A percentile compares a stretch with the other conserved stretches of the same genome.
Evolutionary conservation across 1,139 yeast species (phyloP).

Genomic region (Geotrichum histeridarum): DNA sequence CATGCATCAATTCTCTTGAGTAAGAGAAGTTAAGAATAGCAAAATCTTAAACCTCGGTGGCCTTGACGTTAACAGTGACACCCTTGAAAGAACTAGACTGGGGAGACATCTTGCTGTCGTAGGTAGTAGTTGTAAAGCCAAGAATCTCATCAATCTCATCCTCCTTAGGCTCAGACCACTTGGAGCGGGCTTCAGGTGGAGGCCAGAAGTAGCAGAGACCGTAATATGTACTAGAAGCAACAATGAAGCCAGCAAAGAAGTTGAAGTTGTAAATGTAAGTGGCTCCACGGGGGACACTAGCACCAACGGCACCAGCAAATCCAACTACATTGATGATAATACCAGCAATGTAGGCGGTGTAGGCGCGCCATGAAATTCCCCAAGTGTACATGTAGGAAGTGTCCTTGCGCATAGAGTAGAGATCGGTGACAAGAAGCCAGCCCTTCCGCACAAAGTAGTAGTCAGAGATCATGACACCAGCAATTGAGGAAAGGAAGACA

Average conservation of each 20-base stretch:
- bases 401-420: conserved; percentile 49
- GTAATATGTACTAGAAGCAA: conserved; percentile 51
- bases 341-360: conserved; percentile 36
- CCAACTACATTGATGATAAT: conserved; percentile 82
- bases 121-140: conserved; percentile 8
- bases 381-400: conserved; percentile 53
- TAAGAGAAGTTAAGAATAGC: no score
- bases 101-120: conserved; percentile 1
- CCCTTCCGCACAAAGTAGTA: conserved; percentile 72
- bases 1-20: no score
- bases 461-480: conserved; percentile 76
- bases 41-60: neutral
- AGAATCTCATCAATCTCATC: conserved; percentile 44
- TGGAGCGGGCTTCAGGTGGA: conserved; percentile 50
- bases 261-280: conserved; percentile 63
- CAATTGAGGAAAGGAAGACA: conserved; percentile 79
- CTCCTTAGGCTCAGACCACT: conserved; percentile 57
- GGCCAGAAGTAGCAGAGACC: conserved; percentile 53
- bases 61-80: neutral
- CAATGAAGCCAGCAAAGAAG: conserved; percentile 68
- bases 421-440: conserved; percentile 54
- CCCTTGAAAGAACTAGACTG: neutral
- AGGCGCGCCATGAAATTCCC: conserved; percentile 74
- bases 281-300: conserved; percentile 73
- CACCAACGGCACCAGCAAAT: conserved; percentile 75